Evolutionary conservation across 2,329 filamentous ascomycete genomes (phyloP).

Genomic region (Scedosporium apiospermum): DNA sequence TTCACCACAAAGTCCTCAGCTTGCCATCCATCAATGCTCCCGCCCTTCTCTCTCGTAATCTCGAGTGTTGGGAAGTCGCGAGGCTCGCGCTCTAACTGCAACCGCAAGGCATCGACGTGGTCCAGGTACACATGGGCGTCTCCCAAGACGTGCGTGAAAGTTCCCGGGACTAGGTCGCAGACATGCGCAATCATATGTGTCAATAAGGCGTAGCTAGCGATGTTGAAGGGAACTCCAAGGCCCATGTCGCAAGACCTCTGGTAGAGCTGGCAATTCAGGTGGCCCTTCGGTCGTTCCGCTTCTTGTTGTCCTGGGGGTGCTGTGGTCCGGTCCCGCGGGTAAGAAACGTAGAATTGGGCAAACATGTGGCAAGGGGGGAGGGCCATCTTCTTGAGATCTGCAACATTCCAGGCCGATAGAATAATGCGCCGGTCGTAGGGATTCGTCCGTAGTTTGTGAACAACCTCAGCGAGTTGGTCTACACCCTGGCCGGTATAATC

Average conservation of each 20-base stretch:
- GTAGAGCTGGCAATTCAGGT: constrained; percentile 81
- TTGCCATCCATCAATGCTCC: constrained; percentile 83
- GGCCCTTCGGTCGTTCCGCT: constrained; percentile 51
- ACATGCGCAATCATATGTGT: constrained; percentile 93
- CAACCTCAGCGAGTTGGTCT: constrained; percentile 86
- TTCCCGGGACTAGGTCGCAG: constrained; percentile 75
- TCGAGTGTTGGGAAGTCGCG: constrained; percentile 70
- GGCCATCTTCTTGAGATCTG: constrained; percentile 78
- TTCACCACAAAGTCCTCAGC: constrained; percentile 79
- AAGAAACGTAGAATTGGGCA: constrained; percentile 89
- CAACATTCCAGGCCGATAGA: constrained; percentile 87
- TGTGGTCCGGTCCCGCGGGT: constrained; percentile 32
- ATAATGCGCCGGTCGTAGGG: constrained; percentile 89
- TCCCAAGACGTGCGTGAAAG: constrained; percentile 89
- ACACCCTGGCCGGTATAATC: constrained; percentile 86
- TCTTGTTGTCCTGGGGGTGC: constrained; percentile 18
- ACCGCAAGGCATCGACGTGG: constrained; percentile 77
- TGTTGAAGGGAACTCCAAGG: constrained; percentile 94
- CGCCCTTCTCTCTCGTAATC: constrained; percentile 57
- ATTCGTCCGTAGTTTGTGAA: constrained; percentile 71
- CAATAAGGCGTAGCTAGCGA: constrained; percentile 84
- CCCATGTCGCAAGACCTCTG: constrained; percentile 96
- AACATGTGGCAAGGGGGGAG: constrained; percentile 96
- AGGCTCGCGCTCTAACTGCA: constrained; percentile 73
- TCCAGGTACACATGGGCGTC: constrained; percentile 96